Percentiles rank a stretch among this genome's conserved stretches.
Evolutionary conservation across 371 early-diverging fungal species (phyloP).

Genomic region (Amoeboaphelidium occidentale): DNA sequence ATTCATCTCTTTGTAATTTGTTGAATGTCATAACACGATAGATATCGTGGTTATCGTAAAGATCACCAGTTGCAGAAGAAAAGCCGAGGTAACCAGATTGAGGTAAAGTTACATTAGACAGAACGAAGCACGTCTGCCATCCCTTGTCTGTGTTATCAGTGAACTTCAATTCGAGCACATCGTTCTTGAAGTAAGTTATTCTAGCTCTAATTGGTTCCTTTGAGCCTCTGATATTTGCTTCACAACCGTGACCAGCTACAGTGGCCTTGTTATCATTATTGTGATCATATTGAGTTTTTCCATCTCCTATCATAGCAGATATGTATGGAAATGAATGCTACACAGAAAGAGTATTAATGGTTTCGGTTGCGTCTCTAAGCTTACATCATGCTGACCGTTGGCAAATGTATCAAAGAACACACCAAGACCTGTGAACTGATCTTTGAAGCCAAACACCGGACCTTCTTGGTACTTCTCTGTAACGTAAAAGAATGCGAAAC

Average conservation of each 20-base stretch:
- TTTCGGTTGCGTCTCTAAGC: no score
- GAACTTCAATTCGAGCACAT: background rate
- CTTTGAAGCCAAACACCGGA: slow-evolving; percentile 71
- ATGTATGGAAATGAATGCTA: slow-evolving; percentile 57
- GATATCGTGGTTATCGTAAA: slow-evolving; percentile 22
- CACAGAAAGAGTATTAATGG: background rate
- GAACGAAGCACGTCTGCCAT: slow-evolving; percentile 60
- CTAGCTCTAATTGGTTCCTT: slow-evolving; percentile 36
- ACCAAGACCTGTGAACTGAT: slow-evolving; percentile 72
- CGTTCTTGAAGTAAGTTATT: slow-evolving; percentile 37
- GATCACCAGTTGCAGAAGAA: slow-evolving; percentile 69
- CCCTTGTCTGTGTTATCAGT: slow-evolving; percentile 19
- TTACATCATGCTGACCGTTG: slow-evolving; percentile 51
- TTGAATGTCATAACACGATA: background rate
- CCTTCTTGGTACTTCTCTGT: slow-evolving; percentile 29
- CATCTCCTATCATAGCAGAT: slow-evolving; percentile 78
- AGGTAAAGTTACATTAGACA: slow-evolving; percentile 43
- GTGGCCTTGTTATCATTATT: slow-evolving; percentile 49
- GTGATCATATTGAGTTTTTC: slow-evolving; percentile 48
- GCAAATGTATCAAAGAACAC: slow-evolving; percentile 88
- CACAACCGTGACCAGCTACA: slow-evolving; percentile 8
- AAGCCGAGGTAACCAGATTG: slow-evolving; percentile 55
- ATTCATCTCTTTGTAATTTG: no score
- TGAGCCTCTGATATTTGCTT: background rate
- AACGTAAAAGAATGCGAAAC: slow-evolving; percentile 76